These are phyloP conservation scores for Torulaspora indica DNA, from an alignment of 805 yeast genomes.

Conservation along the genomic window DNA sequence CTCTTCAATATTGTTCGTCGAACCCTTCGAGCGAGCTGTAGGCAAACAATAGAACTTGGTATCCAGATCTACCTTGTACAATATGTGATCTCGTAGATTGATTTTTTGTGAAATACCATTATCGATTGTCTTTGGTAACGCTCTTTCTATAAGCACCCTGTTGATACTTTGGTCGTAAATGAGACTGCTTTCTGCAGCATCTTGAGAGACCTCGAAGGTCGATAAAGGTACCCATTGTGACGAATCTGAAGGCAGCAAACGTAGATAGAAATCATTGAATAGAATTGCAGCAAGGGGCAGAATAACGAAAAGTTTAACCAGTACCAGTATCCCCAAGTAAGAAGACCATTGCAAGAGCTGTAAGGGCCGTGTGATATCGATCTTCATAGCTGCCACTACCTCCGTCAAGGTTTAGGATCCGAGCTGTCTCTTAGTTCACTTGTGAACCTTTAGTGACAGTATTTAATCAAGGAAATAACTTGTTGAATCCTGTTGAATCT, in stretches of 20 bases:
- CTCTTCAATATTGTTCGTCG: slow-evolving; percentile 5
- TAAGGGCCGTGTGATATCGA: slow-evolving; percentile 31
- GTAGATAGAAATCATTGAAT: slow-evolving; percentile 29
- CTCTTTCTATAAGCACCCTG: slow-evolving; percentile 15
- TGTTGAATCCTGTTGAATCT: background rate
- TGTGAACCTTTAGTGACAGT: too few relatives aligned
- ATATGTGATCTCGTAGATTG: slow-evolving; percentile 22
- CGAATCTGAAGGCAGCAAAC: slow-evolving; percentile 30
- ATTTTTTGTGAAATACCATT: slow-evolving; percentile 28
- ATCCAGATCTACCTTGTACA: slow-evolving; percentile 28
- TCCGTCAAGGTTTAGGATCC: background rate
- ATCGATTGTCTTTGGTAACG: slow-evolving; percentile 17
- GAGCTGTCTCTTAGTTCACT: background rate
- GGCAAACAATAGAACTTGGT: slow-evolving; percentile 25
- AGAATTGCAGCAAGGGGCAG: slow-evolving; percentile 29
- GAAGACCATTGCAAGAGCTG: slow-evolving; percentile 31
- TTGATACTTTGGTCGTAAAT: slow-evolving; percentile 13
- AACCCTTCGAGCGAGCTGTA: slow-evolving; percentile 3
- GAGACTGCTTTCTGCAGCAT: slow-evolving; percentile 2
- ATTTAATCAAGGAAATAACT: background rate
- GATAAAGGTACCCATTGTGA: slow-evolving; percentile 25
- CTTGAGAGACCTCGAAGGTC: slow-evolving; percentile 6
- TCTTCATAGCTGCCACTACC: slow-evolving; percentile 17
- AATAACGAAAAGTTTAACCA: slow-evolving; percentile 25
- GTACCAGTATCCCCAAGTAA: slow-evolving; percentile 16